These are phyloP conservation scores for Ascochyta clinopodiicola DNA, from an alignment of 2,329 filamentous ascomycete species.

Conservation along the genomic window DNA sequence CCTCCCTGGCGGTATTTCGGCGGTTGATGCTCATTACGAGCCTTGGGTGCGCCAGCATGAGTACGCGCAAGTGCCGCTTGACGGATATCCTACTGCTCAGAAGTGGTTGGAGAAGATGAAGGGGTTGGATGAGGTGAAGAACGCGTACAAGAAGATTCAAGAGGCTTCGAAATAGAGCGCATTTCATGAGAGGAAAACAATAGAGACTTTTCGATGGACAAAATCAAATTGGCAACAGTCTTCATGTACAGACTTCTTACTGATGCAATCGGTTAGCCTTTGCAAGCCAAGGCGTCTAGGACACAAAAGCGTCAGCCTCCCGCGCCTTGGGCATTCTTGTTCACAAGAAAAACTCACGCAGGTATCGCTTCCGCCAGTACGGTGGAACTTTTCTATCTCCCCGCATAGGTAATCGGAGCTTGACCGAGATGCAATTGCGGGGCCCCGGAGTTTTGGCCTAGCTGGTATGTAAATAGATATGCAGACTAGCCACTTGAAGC, in stretches of 20 bases:
- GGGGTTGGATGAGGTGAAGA: conserved; percentile 28
- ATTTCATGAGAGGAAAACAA: too few species aligned
- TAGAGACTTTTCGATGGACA: too few species aligned
- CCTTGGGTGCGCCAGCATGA: conserved; percentile 15
- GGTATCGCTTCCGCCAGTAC: not conserved
- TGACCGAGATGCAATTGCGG: conserved; percentile 10
- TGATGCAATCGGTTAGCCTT: not conserved
- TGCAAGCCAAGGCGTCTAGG: not conserved
- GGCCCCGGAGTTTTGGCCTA: conserved; percentile 7
- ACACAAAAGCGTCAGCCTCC: not conserved
- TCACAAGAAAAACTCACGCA: not conserved
- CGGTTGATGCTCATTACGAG: conserved; percentile 15
- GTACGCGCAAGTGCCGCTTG: conserved; percentile 12
- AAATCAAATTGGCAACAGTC: too few species aligned
- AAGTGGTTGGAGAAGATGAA: conserved; percentile 55
- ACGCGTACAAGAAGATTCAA: conserved; percentile 22
- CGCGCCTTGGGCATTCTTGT: not conserved
- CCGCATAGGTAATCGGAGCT: not conserved
- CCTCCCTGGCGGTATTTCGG: conserved; percentile 6
- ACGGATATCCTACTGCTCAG: conserved; percentile 71
- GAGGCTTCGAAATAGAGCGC: conserved; percentile 60
- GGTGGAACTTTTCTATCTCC: not conserved
- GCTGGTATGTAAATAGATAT: not conserved
- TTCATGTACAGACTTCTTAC: not conserved
- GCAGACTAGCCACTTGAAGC: conserved; percentile 2